Conservation (phyloP, 495 filamentous ascomycete genomes). For the Astrocystis sublimbata region DNA sequence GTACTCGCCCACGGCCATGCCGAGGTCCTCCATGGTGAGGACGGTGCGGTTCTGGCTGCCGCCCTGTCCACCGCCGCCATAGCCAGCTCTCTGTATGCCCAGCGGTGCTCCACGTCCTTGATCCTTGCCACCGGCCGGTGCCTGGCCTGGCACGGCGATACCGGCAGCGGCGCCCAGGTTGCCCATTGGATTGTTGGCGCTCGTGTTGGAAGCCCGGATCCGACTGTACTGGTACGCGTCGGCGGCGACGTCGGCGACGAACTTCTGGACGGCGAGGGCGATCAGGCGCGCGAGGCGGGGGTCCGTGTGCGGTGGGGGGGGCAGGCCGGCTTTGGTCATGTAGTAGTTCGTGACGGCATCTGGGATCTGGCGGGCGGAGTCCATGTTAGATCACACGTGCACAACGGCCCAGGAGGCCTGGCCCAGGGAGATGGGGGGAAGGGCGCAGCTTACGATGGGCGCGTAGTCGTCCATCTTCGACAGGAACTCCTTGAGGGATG, state of each 20-base stretch:
- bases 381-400: constrained; percentile 1
- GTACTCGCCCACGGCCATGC: constrained; percentile 96
- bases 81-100: constrained; percentile 88
- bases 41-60: constrained; percentile 91
- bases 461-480: constrained; percentile 98
- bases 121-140: constrained; percentile 58
- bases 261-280: constrained; percentile 94
- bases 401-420: not conserved
- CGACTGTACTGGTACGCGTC: constrained; percentile 97
- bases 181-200: constrained; percentile 82
- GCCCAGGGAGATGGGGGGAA: not conserved
- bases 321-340: constrained; percentile 90
- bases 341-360: constrained; percentile 98
- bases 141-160: constrained; percentile 62
- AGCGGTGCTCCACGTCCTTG: constrained; percentile 63
- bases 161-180: constrained; percentile 78
- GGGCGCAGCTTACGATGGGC: constrained; percentile 74
- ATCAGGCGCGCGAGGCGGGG: constrained; percentile 87
- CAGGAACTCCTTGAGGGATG: constrained; percentile 84
- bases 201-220: constrained; percentile 88
- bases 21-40: constrained; percentile 97
- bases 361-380: constrained; percentile 68
- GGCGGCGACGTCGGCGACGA: constrained; percentile 94
- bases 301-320: constrained; percentile 83
- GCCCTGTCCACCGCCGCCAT: constrained; percentile 88